Conservation (phyloP, 2,329 filamentous ascomycete species). For the Hypoxylon sp. region DNA sequence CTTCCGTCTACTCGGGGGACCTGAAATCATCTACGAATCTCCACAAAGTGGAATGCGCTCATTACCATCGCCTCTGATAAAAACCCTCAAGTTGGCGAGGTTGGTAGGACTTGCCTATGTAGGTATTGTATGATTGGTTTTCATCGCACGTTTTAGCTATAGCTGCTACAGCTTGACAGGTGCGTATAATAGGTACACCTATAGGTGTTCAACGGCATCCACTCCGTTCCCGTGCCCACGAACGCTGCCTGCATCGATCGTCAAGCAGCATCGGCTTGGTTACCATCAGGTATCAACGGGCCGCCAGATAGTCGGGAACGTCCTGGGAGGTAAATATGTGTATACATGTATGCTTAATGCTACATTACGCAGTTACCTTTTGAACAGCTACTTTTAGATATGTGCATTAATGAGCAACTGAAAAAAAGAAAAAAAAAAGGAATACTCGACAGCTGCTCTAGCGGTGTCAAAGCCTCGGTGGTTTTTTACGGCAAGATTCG, state of each 20-base stretch:
- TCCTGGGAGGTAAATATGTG: too few relatives aligned
- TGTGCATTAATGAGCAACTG: conserved; percentile 6
- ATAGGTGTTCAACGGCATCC: too few relatives aligned
- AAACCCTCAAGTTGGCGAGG: neutral
- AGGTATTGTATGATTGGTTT: too few relatives aligned
- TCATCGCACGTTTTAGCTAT: too few relatives aligned
- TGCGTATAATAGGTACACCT: too few relatives aligned
- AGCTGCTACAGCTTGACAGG: too few relatives aligned
- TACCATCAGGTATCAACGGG: neutral
- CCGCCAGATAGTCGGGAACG: neutral
- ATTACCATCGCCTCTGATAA: conserved; percentile 9
- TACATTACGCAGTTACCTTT: too few relatives aligned
- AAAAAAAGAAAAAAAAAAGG: conserved; percentile 28
- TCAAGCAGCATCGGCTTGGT: conserved; percentile 3
- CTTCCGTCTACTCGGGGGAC: neutral
- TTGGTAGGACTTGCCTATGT: too few relatives aligned
- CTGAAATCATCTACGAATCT: neutral
- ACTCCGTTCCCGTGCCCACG: neutral
- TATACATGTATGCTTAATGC: conserved; percentile 7
- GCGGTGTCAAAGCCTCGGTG: conserved; percentile 27
- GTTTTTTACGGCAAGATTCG: conserved; percentile 37
- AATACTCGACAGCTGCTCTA: conserved; percentile 11
- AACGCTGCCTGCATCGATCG: conserved; percentile 1
- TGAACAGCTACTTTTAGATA: too few relatives aligned
- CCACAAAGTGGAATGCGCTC: conserved; percentile 18